Percentiles rank a stretch among this genome's conserved stretches.
Conservation (phyloP, 257 asterid species). For the Petrea volubilis region DNA sequence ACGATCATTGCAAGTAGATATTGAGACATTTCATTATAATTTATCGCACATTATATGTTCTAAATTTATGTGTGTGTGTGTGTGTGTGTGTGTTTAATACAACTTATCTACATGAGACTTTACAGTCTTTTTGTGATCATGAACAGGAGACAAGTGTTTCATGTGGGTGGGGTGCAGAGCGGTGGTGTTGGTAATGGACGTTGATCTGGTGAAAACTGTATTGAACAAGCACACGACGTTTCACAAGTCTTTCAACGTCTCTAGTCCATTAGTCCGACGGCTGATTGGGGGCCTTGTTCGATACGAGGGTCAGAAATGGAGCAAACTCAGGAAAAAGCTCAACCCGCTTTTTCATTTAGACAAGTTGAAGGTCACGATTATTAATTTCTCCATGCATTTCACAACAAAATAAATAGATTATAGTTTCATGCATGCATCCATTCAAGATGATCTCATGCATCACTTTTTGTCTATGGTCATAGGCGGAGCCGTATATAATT, state of each 20-base stretch:
- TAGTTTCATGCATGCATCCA: too few relatives aligned
- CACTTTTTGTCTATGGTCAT: too few relatives aligned
- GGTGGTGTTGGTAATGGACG: conserved; percentile 23
- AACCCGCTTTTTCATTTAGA: conserved; percentile 28
- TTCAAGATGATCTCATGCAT: too few relatives aligned
- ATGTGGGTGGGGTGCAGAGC: conserved; percentile 35
- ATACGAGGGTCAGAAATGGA: conserved; percentile 32
- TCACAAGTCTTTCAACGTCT: conserved; percentile 20
- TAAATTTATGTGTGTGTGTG: too few relatives aligned
- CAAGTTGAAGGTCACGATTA: conserved; percentile 23
- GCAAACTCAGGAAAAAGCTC: conserved; percentile 21
- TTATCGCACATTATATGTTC: too few relatives aligned
- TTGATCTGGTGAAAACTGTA: conserved; percentile 24
- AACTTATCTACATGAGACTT: too few relatives aligned
- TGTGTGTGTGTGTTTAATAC: too few relatives aligned
- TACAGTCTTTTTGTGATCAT: too few relatives aligned
- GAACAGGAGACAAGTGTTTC: conserved; percentile 27
- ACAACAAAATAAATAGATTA: neutral
- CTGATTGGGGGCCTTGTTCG: conserved; percentile 22
- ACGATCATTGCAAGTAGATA: too few relatives aligned
- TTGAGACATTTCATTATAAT: too few relatives aligned
- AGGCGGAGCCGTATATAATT: too few relatives aligned
- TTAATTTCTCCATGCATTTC: too few relatives aligned
- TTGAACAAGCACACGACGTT: conserved; percentile 22
- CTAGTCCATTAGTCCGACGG: conserved; percentile 19